phyloP scores from a whole-genome alignment of 2,329 filamentous ascomycete species.

The Myriosclerotinia duriaeana region DNA sequence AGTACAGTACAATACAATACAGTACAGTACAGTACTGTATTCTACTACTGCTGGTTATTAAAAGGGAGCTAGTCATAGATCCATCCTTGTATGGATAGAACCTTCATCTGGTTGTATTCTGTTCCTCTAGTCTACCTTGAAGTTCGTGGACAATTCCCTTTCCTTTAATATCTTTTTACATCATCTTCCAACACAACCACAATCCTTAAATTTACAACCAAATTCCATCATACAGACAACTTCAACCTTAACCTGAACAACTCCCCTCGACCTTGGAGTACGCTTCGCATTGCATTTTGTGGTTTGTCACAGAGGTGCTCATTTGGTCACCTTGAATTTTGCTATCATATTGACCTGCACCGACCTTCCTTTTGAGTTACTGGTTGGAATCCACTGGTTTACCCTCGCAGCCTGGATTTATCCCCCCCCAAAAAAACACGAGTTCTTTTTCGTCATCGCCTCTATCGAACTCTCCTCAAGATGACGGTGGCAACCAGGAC shows the following conservation, averaged over 20 bases:
- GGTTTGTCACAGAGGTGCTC: slow-evolving; percentile 8
- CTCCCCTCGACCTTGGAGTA: background rate
- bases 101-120: background rate
- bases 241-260: background rate
- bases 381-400: background rate
- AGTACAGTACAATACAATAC: too few relatives aligned
- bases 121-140: slow-evolving; percentile 5
- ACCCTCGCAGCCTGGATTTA: background rate
- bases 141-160: slow-evolving; percentile 11
- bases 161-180: background rate
- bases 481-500: slow-evolving; percentile 30
- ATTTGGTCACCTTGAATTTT: background rate
- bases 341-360: background rate
- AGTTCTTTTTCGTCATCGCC: background rate
- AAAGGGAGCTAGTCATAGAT: background rate
- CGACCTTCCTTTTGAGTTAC: background rate
- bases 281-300: slow-evolving; percentile 3
- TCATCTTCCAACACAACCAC: slow-evolving; percentile 19
- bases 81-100: background rate
- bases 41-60: too few relatives aligned
- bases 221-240: background rate
- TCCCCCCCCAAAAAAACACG: too few relatives aligned
- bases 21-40: too few relatives aligned
- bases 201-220: background rate
- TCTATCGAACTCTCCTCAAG: slow-evolving; percentile 15